Conservation (phyloP, 495 filamentous ascomycete genomes). For the Tuber calosporum region DNA sequence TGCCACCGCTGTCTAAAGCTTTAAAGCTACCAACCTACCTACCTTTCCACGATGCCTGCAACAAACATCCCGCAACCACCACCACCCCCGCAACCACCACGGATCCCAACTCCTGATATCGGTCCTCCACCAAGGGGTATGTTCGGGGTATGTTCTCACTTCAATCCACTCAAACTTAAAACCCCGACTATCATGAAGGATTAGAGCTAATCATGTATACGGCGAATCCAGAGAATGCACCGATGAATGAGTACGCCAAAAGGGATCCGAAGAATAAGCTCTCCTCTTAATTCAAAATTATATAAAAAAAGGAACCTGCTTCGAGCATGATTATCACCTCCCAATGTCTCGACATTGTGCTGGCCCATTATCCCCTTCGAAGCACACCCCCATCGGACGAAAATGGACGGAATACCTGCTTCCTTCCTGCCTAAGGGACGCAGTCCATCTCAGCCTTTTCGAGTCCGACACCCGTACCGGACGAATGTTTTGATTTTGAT, state of each 20-base stretch:
- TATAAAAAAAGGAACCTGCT: constrained; percentile 6
- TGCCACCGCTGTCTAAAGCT: background rate
- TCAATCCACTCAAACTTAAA: background rate
- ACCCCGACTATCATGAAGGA: background rate
- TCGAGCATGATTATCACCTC: background rate
- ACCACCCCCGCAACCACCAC: background rate
- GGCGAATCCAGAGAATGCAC: background rate
- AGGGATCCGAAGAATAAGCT: background rate
- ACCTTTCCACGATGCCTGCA: background rate
- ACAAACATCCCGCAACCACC: background rate
- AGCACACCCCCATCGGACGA: background rate
- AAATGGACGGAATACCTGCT: background rate
- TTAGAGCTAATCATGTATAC: background rate
- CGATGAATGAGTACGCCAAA: constrained; percentile 1
- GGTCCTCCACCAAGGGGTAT: background rate
- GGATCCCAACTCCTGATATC: constrained; percentile 1
- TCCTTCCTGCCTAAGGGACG: background rate
- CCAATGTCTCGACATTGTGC: constrained; percentile 1
- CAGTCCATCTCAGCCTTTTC: background rate
- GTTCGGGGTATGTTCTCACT: constrained; percentile 3
- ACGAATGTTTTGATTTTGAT: constrained; percentile 1
- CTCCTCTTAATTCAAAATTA: constrained; percentile 7
- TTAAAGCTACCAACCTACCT: background rate
- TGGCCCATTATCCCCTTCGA: background rate
- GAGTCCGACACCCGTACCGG: background rate